A percentile compares a stretch with the other conserved stretches of the same genome.
Evolutionary conservation across 139 green algal genomes (phyloP).

Genomic region (Chlamydomonas sp.): DNA sequence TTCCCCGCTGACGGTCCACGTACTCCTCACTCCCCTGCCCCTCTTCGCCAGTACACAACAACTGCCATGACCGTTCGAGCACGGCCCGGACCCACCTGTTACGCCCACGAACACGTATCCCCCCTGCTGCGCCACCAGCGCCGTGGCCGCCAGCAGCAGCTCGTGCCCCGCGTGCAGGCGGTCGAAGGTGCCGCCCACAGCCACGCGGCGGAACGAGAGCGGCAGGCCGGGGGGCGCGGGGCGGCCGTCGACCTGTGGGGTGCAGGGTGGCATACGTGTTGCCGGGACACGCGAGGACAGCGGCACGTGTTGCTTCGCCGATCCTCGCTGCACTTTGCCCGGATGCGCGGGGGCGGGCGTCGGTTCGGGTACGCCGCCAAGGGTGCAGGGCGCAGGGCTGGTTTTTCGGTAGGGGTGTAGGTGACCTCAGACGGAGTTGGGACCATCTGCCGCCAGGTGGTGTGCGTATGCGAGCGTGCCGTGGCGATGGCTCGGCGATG

Average conservation of each 20-base stretch:
- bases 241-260: slow-evolving; percentile 4
- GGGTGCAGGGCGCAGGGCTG: too few species aligned
- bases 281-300: not conserved
- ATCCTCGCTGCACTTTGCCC: too few species aligned
- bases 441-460: too few species aligned
- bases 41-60: not conserved
- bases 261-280: not conserved
- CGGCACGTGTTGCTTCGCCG: too few species aligned
- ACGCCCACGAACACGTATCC: slow-evolving; percentile 78
- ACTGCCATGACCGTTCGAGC: not conserved
- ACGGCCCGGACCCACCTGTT: slow-evolving; percentile 61
- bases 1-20: too few species aligned
- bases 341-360: too few species aligned
- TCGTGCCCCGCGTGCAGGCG: slow-evolving; percentile 92
- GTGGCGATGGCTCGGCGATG: too few species aligned
- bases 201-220: slow-evolving; percentile 73
- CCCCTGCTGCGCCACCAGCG: slow-evolving; percentile 56
- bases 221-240: not conserved
- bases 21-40: not conserved
- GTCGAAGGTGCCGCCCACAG: slow-evolving; percentile 95
- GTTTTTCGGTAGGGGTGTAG: too few species aligned
- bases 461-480: too few species aligned
- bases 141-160: slow-evolving; percentile 85
- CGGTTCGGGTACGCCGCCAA: too few species aligned
- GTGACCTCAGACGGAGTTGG: too few species aligned